A percentile compares a stretch with the other conserved stretches of the same genome.
Evolutionary conservation across 495 filamentous ascomycete genomes (phyloP).

Genomic region (Hypoxylon fragiforme): DNA sequence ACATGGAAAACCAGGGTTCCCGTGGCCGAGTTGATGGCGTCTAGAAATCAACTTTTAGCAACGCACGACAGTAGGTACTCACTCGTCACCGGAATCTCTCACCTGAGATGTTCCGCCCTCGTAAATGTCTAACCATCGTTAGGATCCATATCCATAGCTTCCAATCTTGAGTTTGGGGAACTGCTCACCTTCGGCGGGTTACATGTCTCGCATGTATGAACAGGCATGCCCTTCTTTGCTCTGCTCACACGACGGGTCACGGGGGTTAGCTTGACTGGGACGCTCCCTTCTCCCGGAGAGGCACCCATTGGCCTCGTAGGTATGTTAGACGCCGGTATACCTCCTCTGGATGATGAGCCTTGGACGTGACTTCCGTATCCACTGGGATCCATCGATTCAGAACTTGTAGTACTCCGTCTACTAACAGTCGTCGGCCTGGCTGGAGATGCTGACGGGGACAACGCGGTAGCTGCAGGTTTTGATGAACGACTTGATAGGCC

Average conservation of each 20-base stretch:
- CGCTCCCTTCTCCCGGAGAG: slow-evolving; percentile 34
- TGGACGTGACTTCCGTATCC: slow-evolving; percentile 32
- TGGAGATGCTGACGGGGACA: slow-evolving; percentile 35
- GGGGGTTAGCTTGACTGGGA: slow-evolving; percentile 62
- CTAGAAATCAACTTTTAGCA: slow-evolving; percentile 47
- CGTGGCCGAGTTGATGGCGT: slow-evolving; percentile 87
- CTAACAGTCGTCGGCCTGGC: slow-evolving; percentile 39
- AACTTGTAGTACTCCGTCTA: slow-evolving; percentile 48
- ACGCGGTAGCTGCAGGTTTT: slow-evolving; percentile 29
- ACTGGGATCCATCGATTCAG: slow-evolving; percentile 51
- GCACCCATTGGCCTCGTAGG: slow-evolving; percentile 48
- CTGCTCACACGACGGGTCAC: slow-evolving; percentile 76
- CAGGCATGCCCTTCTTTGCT: slow-evolving; percentile 80
- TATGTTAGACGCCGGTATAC: slow-evolving; percentile 34
- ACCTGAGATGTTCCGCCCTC: slow-evolving; percentile 84
- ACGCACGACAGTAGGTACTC: slow-evolving; percentile 5
- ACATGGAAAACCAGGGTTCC: slow-evolving; percentile 69
- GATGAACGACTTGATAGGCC: slow-evolving; percentile 33
- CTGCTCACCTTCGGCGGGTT: slow-evolving; percentile 61
- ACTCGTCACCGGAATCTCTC: slow-evolving; percentile 24
- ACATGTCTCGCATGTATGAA: slow-evolving; percentile 73
- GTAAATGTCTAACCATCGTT: slow-evolving; percentile 66
- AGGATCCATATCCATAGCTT: slow-evolving; percentile 21
- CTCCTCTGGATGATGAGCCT: slow-evolving; percentile 40
- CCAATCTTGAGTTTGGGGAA: not conserved